Base-by-base conservation (phyloP, 345 rosid species). In the Lepidium sativum region DNA sequence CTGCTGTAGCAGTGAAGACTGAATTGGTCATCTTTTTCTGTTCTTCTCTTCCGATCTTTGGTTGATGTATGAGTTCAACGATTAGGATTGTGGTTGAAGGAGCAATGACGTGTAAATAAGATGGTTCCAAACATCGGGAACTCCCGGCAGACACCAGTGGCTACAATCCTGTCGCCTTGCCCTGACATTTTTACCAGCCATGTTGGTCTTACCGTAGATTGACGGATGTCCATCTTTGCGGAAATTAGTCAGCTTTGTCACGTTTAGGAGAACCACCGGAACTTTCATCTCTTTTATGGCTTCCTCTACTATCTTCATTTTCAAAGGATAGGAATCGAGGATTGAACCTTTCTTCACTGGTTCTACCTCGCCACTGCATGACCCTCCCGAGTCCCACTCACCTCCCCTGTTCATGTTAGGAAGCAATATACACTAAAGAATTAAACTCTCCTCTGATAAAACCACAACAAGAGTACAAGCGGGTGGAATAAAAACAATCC, bases 131-230 rank as follows among this genome's bases (percentile, higher is more conserved):
- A 86, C 80, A 74, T 92, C 98, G 1, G 97, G 98, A 35, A 92
- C 86, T 21, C 98, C 97, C 0, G 96, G 98, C 70, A 92, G 83
- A 76, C 97, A 92, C 98, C 98, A 92, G 61, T 92, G 98, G 76
- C 98, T 92, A 77, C 98, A 92, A 68, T 92, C 97, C 61, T 92
- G 96, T 51, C 79, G 77, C 60, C 80, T 79, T 3, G 51, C 51
- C 2, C 86, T 75, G 31, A 75, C 72, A 73, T 64, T 77, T 62
- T 60, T 74, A 33, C 84, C 84, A 5, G 61, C 71, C 0, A 56
- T 70, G 18, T 51, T 35, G 45, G 64, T 81, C 83, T 84, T 90
- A 34, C 98, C 88, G 35, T 75, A 92, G 55, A 86, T 54, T 5
- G 97, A 87, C 1, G 97, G 97, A 68, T 89, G 98, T 9, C 98